Conservation (phyloP, 2,329 filamentous ascomycete species). For the Fusarium goolgardi region DNA sequence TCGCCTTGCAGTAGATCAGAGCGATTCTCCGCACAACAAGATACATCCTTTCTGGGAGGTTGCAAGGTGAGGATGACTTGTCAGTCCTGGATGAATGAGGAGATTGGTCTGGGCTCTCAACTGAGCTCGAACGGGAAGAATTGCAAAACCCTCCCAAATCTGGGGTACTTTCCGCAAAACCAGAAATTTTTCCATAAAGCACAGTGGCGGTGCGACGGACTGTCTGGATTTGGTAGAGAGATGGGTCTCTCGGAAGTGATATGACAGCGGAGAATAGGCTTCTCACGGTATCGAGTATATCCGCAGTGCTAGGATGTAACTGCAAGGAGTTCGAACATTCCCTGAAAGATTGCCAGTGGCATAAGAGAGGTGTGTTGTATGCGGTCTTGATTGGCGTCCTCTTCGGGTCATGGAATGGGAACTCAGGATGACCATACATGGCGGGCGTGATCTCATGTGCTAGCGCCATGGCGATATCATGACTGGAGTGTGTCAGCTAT, state of each 20-base stretch:
- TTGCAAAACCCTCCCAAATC: constrained; percentile 16
- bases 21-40: constrained; percentile 59
- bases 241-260: constrained; percentile 52
- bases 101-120: constrained; percentile 24
- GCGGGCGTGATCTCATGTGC: constrained; percentile 59
- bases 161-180: constrained; percentile 48
- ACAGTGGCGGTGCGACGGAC: constrained; percentile 55
- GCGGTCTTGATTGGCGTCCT: constrained; percentile 56
- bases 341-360: constrained; percentile 56
- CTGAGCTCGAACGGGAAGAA: constrained; percentile 29
- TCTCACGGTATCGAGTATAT: constrained; percentile 64
- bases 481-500: constrained; percentile 49
- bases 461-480: constrained; percentile 61
- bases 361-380: constrained; percentile 62
- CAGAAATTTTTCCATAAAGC: constrained; percentile 55
- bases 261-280: constrained; percentile 59
- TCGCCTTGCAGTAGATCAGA: constrained; percentile 61
- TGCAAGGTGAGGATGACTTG: constrained; percentile 33
- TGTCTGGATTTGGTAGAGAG: constrained; percentile 53
- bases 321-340: constrained; percentile 55
- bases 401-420: constrained; percentile 56
- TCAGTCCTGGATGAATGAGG: constrained; percentile 30
- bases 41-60: constrained; percentile 59
- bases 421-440: constrained; percentile 56
- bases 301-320: constrained; percentile 60